Evolutionary conservation across 2,329 filamentous ascomycete genomes (phyloP).

Genomic region (Ophiocordyceps robertsii): DNA sequence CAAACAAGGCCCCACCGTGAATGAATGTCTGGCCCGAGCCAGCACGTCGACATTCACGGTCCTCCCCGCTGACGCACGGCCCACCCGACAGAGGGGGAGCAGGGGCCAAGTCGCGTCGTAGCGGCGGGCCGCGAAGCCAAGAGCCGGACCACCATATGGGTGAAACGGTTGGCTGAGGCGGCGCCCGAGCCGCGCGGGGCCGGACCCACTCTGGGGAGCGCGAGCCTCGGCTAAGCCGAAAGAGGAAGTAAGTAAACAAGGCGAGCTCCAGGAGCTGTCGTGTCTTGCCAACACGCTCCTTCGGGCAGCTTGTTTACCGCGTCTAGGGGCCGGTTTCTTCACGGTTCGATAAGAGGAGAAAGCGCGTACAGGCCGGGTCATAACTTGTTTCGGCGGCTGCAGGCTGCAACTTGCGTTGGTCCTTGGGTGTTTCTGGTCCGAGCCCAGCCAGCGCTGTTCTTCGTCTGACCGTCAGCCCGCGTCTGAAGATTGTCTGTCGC

Average conservation of each 20-base stretch:
- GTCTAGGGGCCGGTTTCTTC: not conserved
- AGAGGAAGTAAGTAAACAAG: constrained; percentile 35
- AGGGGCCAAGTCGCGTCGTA: too few species aligned
- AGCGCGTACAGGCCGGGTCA: not conserved
- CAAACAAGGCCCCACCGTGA: not conserved
- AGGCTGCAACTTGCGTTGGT: too few species aligned
- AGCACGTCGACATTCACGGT: not conserved
- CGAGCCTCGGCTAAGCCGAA: constrained; percentile 17
- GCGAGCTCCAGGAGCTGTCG: not conserved
- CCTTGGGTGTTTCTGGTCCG: too few species aligned
- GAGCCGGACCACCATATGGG: not conserved
- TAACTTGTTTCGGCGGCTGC: not conserved
- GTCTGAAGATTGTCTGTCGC: not conserved
- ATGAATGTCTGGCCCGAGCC: not conserved
- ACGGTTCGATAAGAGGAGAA: not conserved
- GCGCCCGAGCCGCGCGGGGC: constrained; percentile 10
- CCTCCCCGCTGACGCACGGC: not conserved
- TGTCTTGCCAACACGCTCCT: not conserved
- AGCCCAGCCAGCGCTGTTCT: too few species aligned
- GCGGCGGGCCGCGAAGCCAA: not conserved
- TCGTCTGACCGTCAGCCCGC: too few species aligned
- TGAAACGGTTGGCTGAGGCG: constrained; percentile 13
- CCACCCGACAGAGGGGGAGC: not conserved
- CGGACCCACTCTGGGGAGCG: not conserved
- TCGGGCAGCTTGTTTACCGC: constrained; percentile 1